A percentile compares a stretch with the other conserved stretches of the same genome.
Conservation (phyloP, 805 yeast genomes). For the Saturnispora silvae region DNA sequence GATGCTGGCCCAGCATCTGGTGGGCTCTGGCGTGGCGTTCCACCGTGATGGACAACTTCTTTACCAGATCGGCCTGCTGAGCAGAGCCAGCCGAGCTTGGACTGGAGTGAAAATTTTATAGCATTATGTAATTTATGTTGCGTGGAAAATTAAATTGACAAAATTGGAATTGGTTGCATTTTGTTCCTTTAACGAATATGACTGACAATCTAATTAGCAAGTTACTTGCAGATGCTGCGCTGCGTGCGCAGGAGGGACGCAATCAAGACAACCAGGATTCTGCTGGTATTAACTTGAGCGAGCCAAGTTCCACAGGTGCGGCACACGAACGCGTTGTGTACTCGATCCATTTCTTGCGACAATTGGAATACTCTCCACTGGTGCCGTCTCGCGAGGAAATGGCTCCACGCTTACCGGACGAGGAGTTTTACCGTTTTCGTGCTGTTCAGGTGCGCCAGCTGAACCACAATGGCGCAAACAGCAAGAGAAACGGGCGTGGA, state of each 20-base stretch:
- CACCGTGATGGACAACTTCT: constrained; percentile 2
- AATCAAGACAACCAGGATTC: not conserved
- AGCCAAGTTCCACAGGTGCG: not conserved
- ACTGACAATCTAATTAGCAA: constrained; percentile 20
- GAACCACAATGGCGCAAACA: not conserved
- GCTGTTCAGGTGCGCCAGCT: not conserved
- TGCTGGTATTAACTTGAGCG: not conserved
- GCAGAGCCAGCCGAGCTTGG: constrained; percentile 8
- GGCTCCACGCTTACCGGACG: constrained; percentile 30
- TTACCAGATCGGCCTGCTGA: constrained; percentile 3
- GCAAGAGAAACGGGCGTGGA: constrained; percentile 4
- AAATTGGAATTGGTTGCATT: too few species aligned
- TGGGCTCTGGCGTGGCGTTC: not conserved
- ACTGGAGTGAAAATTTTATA: constrained; percentile 8
- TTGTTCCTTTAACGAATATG: constrained; percentile 4
- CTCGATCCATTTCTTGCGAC: constrained; percentile 2
- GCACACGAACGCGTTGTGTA: not conserved
- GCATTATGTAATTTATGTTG: not conserved
- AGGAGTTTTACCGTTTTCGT: constrained; percentile 38
- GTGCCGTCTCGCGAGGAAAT: constrained; percentile 16
- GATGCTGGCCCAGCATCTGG: not conserved
- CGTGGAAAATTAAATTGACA: too few species aligned
- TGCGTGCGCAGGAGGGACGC: constrained; percentile 22
- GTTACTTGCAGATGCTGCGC: constrained; percentile 26
- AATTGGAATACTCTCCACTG: constrained; percentile 10